Evolutionary conservation across 768 basidiomycete species (phyloP), one percentile per base, ranked within the genome.

Genomic region (Suillus placidus): DNA sequence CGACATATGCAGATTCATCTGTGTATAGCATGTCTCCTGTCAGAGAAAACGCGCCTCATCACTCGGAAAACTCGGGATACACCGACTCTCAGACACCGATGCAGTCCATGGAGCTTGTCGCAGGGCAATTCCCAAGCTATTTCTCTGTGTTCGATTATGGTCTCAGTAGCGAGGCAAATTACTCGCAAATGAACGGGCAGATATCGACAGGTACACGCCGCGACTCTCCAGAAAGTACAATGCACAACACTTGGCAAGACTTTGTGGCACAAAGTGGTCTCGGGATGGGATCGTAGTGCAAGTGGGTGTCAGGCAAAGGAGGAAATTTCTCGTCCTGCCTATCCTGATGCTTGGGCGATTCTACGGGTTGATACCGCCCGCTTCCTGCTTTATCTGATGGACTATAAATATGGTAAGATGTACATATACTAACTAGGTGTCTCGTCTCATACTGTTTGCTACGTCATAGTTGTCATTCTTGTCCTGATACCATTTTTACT

Each of bases 61-160:
- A 69, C 66, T 56, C 43, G 65, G 73, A 72, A 49, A 61, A 62
- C n/a, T 58, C 68, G 30, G 58, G 58, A 43, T 63, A 61, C 34
- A 63, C 23, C 65, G 75, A 63, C 60, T 65, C 60, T 40, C 72
- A 20, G 32, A 34, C 66, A 37, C 70, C 72, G 47, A 73, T 74
- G 60, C 77, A 76, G 40, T 68, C 75, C 45, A 76, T 77, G 69
- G 73, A 79, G 42, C 65, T 77, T 18, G 71, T 76, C 1, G 68
- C 76, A 2, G 76, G 76, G 10, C 76, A 72, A 43, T 86, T 88
- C 78, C 90, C 90, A 16, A 85, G 83, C 71, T 92, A 91, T 70
- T 91, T 92, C 82, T 84, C 89, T 1, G 90, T 91, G 38, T 91
- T 89, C 69, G 90, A 91, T 73, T 91, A 92, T 72, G 84, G 81